These are phyloP conservation scores for Theileria sp. DNA, from an alignment of 169 alveolate species.

Conservation along the genomic window DNA sequence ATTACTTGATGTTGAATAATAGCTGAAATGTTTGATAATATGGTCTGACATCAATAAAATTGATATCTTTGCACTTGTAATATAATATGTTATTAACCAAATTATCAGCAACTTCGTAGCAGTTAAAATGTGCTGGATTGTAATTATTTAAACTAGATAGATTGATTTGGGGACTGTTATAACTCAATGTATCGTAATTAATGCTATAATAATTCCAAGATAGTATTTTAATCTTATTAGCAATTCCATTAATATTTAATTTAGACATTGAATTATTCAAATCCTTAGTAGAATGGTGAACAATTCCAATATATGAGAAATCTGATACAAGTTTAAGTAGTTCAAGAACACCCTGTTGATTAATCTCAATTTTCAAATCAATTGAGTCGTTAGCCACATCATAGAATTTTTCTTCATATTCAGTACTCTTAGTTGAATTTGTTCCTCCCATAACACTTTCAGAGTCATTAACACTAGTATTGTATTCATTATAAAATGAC, in stretches of 20 bases:
- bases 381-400: not conserved
- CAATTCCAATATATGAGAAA: not conserved
- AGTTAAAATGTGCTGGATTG: not conserved
- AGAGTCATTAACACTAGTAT: not conserved
- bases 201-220: not conserved
- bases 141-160: not conserved
- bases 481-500: not conserved
- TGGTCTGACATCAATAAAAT: not conserved
- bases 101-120: not conserved
- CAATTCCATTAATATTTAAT: not conserved
- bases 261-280: not conserved
- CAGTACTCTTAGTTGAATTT: not conserved
- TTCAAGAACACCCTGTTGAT: not conserved
- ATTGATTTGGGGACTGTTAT: not conserved
- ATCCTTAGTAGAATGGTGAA: not conserved
- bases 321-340: not conserved
- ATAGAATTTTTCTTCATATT: not conserved
- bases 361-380: not conserved
- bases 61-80: not conserved
- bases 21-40: constrained; percentile 51
- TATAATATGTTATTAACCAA: not conserved
- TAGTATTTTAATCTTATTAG: not conserved
- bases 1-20: constrained; percentile 35
- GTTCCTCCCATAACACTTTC: not conserved
- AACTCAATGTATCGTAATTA: not conserved